These are phyloP conservation scores for Tricladium varicosporioides DNA, from an alignment of 2,329 filamentous ascomycete species.

Conservation along the genomic window DNA sequence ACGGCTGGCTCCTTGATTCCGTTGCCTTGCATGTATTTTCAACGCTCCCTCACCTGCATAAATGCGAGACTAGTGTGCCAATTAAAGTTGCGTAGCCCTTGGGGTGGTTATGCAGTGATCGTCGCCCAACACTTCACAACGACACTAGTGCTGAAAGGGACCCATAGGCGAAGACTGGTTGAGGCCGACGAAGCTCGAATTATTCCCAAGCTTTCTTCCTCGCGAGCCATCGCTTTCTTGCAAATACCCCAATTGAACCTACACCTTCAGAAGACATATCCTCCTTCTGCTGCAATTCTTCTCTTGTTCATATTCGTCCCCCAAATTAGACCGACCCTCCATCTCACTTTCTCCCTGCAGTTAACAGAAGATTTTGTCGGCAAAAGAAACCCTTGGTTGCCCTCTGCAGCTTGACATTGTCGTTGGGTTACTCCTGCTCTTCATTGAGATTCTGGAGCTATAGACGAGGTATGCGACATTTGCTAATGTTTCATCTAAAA, in stretches of 20 bases:
- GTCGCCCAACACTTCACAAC: background rate
- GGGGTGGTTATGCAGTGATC: background rate
- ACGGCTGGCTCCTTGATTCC: too few species aligned
- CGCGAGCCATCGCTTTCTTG: background rate
- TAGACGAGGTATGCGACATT: constrained; percentile 18
- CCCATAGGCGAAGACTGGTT: constrained; percentile 1
- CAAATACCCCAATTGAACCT: constrained; percentile 10
- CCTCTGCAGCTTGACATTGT: constrained; percentile 16
- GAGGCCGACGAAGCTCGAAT: background rate
- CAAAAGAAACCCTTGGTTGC: constrained; percentile 13
- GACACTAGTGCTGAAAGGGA: background rate
- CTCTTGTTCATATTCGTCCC: background rate
- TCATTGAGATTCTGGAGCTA: constrained; percentile 35
- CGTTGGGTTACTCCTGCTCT: constrained; percentile 33
- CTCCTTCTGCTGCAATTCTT: background rate
- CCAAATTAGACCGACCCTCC: constrained; percentile 8
- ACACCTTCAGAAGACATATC: background rate
- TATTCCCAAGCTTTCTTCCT: constrained; percentile 3
- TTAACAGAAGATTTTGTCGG: constrained; percentile 15
- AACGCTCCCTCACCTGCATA: constrained; percentile 2
- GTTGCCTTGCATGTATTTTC: background rate
- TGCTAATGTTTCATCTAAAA: background rate
- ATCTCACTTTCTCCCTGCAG: constrained; percentile 6
- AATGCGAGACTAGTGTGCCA: background rate
- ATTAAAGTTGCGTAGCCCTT: background rate